Base-by-base conservation (phyloP, 83 land plant species). In the Picea abies region DNA sequence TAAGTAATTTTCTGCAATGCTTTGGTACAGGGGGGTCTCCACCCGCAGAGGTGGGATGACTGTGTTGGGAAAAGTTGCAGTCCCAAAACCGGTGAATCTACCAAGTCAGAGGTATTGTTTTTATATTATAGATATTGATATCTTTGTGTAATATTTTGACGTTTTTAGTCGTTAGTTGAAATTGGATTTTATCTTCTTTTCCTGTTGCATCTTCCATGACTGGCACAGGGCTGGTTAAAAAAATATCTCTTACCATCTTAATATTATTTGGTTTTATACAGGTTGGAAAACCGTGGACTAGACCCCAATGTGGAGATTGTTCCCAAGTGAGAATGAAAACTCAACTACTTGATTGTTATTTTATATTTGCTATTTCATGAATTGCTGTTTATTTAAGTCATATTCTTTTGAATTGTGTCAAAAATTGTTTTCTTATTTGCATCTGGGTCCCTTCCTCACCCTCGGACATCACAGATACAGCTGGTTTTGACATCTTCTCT, bases 241-340 rank as follows among this genome's bases (percentile, higher is more conserved):
- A 25, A 68, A 20, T 72, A 58, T 37, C 56, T 80, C 62, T 83
- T 68, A 68, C 72, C 5, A 10, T 22, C 29, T 75, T 47, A 11
- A 25, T 75, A 47, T 17, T 47, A 22, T 47, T 20, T 75, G 29
- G 23, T 62, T 78, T 20, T 83, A 82, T 86, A 25, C 80, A 92
- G 94, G 91, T 88, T 85, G 83, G 94, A 92, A 77, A 92, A 90
- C 75, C 88, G 89, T 85, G 94, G 94, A 14, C 63, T 90, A 82
- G 94, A 92, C 76, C 94, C 94, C 1, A 92, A 87, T 84, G 92
- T 92, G 56, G 94, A 92, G 85, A 92, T 92, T 83, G 94, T 92
- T 81, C 94, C 92, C 84, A 92, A 92, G 94, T 92, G 64, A 88
- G 94, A 86, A 75, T 47, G 60, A 75, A 12, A 75, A 47, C 60